Base-by-base conservation (phyloP, 2,329 filamentous ascomycete species). In the Phaeosphaeriaceae sp. region DNA sequence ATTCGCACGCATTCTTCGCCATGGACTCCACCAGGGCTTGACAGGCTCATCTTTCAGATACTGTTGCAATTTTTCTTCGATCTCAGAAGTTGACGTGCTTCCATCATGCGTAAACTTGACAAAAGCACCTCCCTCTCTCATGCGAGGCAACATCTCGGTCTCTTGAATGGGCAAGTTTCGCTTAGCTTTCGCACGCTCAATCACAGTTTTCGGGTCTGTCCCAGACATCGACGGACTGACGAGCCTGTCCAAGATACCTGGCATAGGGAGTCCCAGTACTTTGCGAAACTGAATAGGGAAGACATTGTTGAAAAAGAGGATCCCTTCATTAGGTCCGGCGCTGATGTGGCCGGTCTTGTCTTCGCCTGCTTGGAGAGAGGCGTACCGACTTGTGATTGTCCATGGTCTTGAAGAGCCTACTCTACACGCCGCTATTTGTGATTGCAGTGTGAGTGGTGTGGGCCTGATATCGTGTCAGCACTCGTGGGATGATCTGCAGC, bases 41-140 rank as follows among this genome's bases (percentile, higher is more conserved):
- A 96, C 86, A 0, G 89, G 90, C 17, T 89, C 84, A 58, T 92
- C 82, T 56, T 85, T 80, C 1, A 98, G 81, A 62, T 89, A 84
- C 31, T 86, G 80, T 22, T 84, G 80, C 3, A 97, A 79, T 2
- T 81, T 82, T 20, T 81, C 82, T 78, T 89, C 88, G 15, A 92
- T 82, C 25, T 88, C 84, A 20, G 81, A 79, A 2, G 83, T 74
- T 55, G 81, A 67, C 57, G 75, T 66, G 72, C 48, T 82, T 69
- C 48, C 79, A 74, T 83, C 81, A 65, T 86, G 86, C 17, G 84
- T 85, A 73, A 96, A 93, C 76, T 96, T 97, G 75, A 98, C 89
- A 74, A 96, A 98, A 0, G 92, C 92, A 13, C 95, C 95, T 17
- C 95, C 95, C 72, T 99, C 95, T 69, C 96, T 93, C 25, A 96